Percentiles rank a stretch among this genome's conserved stretches.
These are phyloP conservation scores for Hansfordia pulvinata DNA, from an alignment of 2,329 filamentous ascomycete genomes.

Conservation along the genomic window DNA sequence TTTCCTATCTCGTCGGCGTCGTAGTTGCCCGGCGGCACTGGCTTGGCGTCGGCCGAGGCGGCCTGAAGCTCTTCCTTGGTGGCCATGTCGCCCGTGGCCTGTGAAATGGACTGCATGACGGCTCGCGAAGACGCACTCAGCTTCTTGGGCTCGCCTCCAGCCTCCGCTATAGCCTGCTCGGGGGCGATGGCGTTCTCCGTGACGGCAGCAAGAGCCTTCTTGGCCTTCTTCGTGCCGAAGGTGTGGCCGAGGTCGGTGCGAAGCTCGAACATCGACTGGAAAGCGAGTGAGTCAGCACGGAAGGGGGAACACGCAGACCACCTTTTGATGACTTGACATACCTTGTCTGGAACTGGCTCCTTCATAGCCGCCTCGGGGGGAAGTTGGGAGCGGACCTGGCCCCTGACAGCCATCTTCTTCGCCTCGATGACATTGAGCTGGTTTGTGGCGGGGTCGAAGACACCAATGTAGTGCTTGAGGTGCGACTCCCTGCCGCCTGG, in stretches of 20 bases:
- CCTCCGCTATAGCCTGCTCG: conserved; percentile 15
- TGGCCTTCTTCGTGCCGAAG: conserved; percentile 78
- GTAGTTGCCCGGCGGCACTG: conserved; percentile 57
- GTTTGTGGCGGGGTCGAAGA: conserved; percentile 47
- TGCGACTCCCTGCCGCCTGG: conserved; percentile 24
- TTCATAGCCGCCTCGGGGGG: conserved; percentile 30
- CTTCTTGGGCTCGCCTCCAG: conserved; percentile 27
- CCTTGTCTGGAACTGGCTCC: conserved; percentile 21
- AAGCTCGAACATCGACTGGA: conserved; percentile 43
- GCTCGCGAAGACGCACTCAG: conserved; percentile 41
- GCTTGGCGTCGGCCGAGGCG: conserved; percentile 53
- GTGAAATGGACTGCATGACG: conserved; percentile 50
- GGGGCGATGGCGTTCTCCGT: conserved; percentile 52
- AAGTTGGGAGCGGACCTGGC: conserved; percentile 40
- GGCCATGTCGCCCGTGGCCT: conserved; percentile 50
- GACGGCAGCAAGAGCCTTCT: conserved; percentile 50
- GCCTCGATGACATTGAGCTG: conserved; percentile 47
- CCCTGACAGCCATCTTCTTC: conserved; percentile 49
- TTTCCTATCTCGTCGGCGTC: conserved; percentile 54
- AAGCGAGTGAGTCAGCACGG: background rate
- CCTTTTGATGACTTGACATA: conserved; percentile 11
- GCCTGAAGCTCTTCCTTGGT: conserved; percentile 52
- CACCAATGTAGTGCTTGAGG: conserved; percentile 50
- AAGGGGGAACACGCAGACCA: conserved; percentile 5
- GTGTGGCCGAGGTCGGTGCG: conserved; percentile 59